Evolutionary conservation across 2,329 filamentous ascomycete species (phyloP).

Genomic region (Exophiala xenobiotica): DNA sequence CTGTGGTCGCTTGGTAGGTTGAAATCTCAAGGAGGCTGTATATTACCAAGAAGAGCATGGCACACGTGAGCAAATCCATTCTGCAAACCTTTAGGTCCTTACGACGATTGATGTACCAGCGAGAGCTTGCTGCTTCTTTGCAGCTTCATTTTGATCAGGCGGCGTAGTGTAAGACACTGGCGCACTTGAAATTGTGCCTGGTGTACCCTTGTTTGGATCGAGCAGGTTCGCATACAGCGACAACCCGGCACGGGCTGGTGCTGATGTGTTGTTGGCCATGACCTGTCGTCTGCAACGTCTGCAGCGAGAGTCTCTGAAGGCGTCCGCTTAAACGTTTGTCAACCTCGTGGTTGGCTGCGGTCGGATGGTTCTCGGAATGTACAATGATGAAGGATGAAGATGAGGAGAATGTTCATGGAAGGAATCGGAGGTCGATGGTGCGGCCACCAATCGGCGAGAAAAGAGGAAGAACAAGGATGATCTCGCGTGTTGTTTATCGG

Average conservation of each 20-base stretch:
- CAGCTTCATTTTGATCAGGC: conserved; percentile 49
- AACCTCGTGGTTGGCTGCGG: not conserved
- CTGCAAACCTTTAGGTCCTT: conserved; percentile 34
- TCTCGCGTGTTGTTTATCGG: not conserved
- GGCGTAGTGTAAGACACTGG: conserved; percentile 69
- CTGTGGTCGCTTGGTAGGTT: conserved; percentile 78
- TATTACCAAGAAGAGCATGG: conserved; percentile 30
- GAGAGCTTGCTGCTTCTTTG: conserved; percentile 65
- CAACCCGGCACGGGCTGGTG: conserved; percentile 26
- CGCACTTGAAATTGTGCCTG: conserved; percentile 70
- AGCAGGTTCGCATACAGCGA: conserved; percentile 85
- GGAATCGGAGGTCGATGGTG: not conserved
- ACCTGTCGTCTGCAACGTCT: not conserved
- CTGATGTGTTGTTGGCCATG: conserved; percentile 25
- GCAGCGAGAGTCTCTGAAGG: not conserved
- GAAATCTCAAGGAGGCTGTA: conserved; percentile 72
- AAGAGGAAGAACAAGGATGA: not conserved
- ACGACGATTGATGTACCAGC: conserved; percentile 56
- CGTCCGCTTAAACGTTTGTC: not conserved
- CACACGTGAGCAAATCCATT: conserved; percentile 50
- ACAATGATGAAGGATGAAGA: not conserved
- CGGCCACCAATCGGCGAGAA: not conserved
- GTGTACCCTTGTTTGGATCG: conserved; percentile 50
- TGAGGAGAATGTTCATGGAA: not conserved
- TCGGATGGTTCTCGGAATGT: not conserved